These are phyloP conservation scores for Quaeritorhiza haematococci DNA, from an alignment of 371 early-diverging fungal species.

Conservation along the genomic window DNA sequence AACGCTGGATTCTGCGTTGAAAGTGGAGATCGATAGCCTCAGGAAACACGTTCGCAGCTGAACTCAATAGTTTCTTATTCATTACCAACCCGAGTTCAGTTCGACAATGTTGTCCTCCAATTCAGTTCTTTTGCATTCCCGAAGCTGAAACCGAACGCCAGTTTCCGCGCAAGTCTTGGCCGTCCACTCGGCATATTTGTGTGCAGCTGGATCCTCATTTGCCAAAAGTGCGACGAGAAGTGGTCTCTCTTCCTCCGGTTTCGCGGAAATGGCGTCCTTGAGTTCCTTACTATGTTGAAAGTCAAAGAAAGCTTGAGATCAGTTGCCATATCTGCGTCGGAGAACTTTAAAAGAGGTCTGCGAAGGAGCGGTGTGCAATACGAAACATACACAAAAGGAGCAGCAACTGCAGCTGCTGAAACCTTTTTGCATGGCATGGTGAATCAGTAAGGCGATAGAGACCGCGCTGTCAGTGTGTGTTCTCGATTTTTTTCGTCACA, in stretches of 20 bases:
- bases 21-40: too few relatives aligned
- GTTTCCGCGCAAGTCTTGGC: conserved; percentile 81
- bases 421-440: too few relatives aligned
- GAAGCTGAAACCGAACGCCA: conserved; percentile 86
- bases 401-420: too few relatives aligned
- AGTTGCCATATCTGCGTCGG: too few relatives aligned
- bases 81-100: conserved; percentile 74
- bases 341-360: too few relatives aligned
- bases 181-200: conserved; percentile 16
- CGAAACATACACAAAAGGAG: too few relatives aligned
- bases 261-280: conserved; percentile 67
- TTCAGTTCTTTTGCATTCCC: conserved; percentile 72
- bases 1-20: conserved; percentile 28
- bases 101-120: conserved; percentile 80
- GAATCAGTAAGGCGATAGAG: too few relatives aligned
- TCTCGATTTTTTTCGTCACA: too few relatives aligned
- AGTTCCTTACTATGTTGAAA: conserved; percentile 63
- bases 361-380: too few relatives aligned
- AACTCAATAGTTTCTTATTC: conserved; percentile 85
- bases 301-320: too few relatives aligned
- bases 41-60: not conserved
- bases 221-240: conserved; percentile 91
- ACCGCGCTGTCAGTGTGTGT: too few relatives aligned
- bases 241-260: conserved; percentile 65
- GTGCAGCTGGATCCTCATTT: conserved; percentile 90